A percentile compares a stretch with the other conserved stretches of the same genome.
Evolutionary conservation across 495 filamentous ascomycete species (phyloP).

Genomic region (Talaromyces trachyspermus): DNA sequence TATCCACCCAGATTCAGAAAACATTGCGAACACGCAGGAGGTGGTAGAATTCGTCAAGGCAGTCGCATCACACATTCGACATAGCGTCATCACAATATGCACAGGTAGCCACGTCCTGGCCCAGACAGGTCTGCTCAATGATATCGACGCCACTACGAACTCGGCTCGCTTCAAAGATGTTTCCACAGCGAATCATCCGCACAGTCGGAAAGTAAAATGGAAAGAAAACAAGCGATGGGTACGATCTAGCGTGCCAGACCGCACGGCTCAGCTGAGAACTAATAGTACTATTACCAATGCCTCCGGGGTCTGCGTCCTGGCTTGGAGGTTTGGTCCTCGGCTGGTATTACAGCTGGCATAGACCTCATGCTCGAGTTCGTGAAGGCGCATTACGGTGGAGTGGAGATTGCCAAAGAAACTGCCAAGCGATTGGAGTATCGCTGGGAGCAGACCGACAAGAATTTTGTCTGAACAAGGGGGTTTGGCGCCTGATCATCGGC

Average conservation of each 20-base stretch:
- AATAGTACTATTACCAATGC: not conserved
- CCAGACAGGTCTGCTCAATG: constrained; percentile 48
- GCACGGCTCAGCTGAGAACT: not conserved
- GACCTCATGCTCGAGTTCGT: constrained; percentile 20
- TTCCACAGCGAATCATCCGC: not conserved
- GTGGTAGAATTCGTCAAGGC: constrained; percentile 38
- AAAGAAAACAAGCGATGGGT: not conserved
- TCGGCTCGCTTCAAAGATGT: constrained; percentile 8
- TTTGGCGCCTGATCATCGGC: not conserved
- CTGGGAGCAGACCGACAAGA: constrained; percentile 3
- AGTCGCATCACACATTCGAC: constrained; percentile 23
- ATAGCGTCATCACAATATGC: constrained; percentile 54
- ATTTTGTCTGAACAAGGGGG: too few species aligned
- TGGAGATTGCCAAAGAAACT: not conserved
- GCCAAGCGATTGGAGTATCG: constrained; percentile 1
- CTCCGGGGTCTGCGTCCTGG: not conserved
- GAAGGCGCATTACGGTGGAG: constrained; percentile 14
- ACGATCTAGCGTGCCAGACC: not conserved
- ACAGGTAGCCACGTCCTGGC: constrained; percentile 49
- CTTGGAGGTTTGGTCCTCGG: constrained; percentile 16
- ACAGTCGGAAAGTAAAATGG: constrained; percentile 4
- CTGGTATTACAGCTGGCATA: constrained; percentile 18
- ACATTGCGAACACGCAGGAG: constrained; percentile 14
- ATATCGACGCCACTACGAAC: constrained; percentile 48
- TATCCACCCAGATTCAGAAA: constrained; percentile 4